Evolutionary conservation across 2,329 filamentous ascomycete species (phyloP).

Genomic region (Colletotrichum tanaceti): DNA sequence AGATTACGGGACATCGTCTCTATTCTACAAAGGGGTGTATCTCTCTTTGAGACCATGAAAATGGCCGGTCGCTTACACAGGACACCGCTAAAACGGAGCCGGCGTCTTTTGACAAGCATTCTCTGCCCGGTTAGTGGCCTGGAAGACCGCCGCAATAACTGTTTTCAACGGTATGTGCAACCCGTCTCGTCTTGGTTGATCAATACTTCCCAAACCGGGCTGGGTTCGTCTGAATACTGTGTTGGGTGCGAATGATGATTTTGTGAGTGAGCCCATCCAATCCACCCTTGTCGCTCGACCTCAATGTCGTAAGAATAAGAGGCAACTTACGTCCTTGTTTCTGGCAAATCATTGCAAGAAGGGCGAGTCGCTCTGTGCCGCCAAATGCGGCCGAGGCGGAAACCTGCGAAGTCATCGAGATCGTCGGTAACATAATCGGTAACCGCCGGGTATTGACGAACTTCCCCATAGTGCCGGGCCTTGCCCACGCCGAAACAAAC

Average conservation of each 20-base stretch:
- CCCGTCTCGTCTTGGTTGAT: constrained; percentile 39
- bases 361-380: constrained; percentile 42
- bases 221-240: too few relatives aligned
- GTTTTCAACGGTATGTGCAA: too few relatives aligned
- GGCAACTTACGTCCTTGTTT: constrained; percentile 14
- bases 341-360: constrained; percentile 8
- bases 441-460: constrained; percentile 52
- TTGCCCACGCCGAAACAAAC: constrained; percentile 44
- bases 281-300: neutral
- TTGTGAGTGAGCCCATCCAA: too few relatives aligned
- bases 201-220: constrained; percentile 31
- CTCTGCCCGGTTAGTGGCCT: constrained; percentile 40
- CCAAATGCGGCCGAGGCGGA: constrained; percentile 46
- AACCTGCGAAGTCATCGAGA: constrained; percentile 45
- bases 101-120: constrained; percentile 44
- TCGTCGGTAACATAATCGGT: constrained; percentile 50
- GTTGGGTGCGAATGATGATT: too few relatives aligned
- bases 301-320: constrained; percentile 12
- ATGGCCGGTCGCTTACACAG: constrained; percentile 41
- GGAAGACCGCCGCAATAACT: constrained; percentile 19
- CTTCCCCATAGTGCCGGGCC: constrained; percentile 46
- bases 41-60: constrained; percentile 41
- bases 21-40: constrained; percentile 24
- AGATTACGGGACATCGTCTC: neutral
- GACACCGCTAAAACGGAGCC: constrained; percentile 34